These are phyloP conservation scores for Pseudocercospora vitis DNA, from an alignment of 2,329 filamentous ascomycete genomes.

Conservation along the genomic window DNA sequence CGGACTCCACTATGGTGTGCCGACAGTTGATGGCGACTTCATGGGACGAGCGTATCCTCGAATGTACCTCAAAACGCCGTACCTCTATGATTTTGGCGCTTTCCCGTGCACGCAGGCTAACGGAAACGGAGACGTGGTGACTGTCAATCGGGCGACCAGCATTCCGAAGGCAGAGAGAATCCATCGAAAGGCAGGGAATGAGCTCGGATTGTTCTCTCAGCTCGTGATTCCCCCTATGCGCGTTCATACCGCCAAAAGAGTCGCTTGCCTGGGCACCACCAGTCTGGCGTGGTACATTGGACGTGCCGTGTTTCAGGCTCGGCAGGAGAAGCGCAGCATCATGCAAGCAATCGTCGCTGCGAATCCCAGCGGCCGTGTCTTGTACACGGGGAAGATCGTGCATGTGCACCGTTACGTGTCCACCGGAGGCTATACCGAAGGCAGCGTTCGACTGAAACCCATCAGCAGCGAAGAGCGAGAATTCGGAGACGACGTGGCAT, in stretches of 20 bases:
- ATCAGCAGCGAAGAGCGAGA: conserved; percentile 10
- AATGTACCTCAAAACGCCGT: conserved; percentile 7
- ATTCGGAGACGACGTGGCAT: conserved; percentile 4
- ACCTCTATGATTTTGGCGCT: conserved; percentile 7
- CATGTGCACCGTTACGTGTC: conserved; percentile 7
- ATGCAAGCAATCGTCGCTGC: conserved; percentile 2
- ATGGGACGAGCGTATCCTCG: conserved; percentile 12
- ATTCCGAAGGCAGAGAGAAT: conserved; percentile 9
- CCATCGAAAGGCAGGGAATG: conserved; percentile 9
- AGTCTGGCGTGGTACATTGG: conserved; percentile 8
- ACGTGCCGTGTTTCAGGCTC: not conserved
- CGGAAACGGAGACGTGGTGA: conserved; percentile 10
- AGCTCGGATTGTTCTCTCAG: conserved; percentile 3
- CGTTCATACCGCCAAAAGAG: not conserved
- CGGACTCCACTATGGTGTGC: conserved; percentile 3
- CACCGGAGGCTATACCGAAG: conserved; percentile 10
- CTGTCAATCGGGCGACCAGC: conserved; percentile 5
- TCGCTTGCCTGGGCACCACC: conserved; percentile 4
- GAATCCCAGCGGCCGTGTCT: not conserved
- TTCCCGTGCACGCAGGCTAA: conserved; percentile 10
- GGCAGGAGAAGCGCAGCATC: conserved; percentile 3
- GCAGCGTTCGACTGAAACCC: conserved; percentile 12
- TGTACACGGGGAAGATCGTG: conserved; percentile 4
- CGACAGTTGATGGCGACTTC: conserved; percentile 6
- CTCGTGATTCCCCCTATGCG: conserved; percentile 6